Percentiles rank a stretch among this genome's conserved stretches.
phyloP scores from a whole-genome alignment of 2,329 filamentous ascomycete species.

The Neocatenulostroma microsporum region DNA sequence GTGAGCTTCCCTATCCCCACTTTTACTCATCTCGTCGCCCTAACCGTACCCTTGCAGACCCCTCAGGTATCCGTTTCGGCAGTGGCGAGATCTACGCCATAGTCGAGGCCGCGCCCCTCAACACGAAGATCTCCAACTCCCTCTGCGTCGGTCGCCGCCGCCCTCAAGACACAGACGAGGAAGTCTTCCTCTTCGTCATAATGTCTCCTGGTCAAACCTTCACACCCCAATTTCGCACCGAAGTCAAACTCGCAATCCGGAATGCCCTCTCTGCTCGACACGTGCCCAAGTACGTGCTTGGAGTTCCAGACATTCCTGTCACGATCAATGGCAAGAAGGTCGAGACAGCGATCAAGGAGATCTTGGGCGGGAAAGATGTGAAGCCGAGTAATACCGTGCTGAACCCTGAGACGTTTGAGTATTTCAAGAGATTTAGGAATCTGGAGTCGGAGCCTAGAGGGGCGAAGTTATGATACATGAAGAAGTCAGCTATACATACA shows the following conservation, averaged over 20 bases:
- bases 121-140: slow-evolving; percentile 29
- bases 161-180: slow-evolving; percentile 31
- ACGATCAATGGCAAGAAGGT: slow-evolving; percentile 45
- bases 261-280: slow-evolving; percentile 29
- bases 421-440: slow-evolving; percentile 30
- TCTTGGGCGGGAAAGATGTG: slow-evolving; percentile 33
- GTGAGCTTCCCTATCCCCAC: slow-evolving; percentile 11
- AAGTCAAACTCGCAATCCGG: slow-evolving; percentile 24
- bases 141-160: slow-evolving; percentile 34
- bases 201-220: slow-evolving; percentile 26
- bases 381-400: slow-evolving; percentile 32
- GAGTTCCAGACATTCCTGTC: slow-evolving; percentile 34
- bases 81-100: slow-evolving; percentile 43
- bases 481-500: too few relatives aligned
- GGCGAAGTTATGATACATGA: slow-evolving; percentile 20
- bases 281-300: slow-evolving; percentile 35
- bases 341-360: slow-evolving; percentile 38
- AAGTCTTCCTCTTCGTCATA: slow-evolving; percentile 36
- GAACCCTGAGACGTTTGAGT: slow-evolving; percentile 33
- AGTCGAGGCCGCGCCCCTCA: slow-evolving; percentile 36
- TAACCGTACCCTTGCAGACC: slow-evolving; percentile 23
- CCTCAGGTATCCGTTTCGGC: slow-evolving; percentile 42
- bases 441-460: slow-evolving; percentile 21
- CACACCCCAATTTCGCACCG: slow-evolving; percentile 16
- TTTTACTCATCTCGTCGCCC: slow-evolving; percentile 29